Base-by-base conservation (phyloP, 1,139 yeast genomes). In the Hyphopichia wangnamkhiaoensis region DNA sequence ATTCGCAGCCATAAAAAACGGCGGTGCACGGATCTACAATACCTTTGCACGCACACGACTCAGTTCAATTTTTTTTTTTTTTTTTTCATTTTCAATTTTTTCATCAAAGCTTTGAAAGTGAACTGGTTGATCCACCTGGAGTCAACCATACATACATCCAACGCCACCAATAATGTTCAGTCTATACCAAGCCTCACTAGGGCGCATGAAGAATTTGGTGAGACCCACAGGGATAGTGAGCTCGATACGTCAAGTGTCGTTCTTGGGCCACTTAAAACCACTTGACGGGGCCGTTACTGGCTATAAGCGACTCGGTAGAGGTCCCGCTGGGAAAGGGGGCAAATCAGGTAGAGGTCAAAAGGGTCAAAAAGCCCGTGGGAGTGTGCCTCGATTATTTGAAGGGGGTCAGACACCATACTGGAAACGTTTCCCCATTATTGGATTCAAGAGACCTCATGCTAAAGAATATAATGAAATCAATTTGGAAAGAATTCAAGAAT, bases 401-500 rank as follows among this genome's bases (percentile, higher is more conserved):
- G 99, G 99, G 79, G 98, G 98, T 58, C 99, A 93, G 62, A 93
- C 98, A 1, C 98, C 98, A 18, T 84, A 84, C 53, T 86, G 82
- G 58, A 86, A 86, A 61, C 69, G 90, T 45, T 89, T 90, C 63
- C 98, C 98, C 38, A 91, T 93, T 60, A 74, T 84, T 44, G 98
- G 98, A 9, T 90, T 91, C 71, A 79, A 80, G 53, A 75, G 84
- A 51, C 74, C 74, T 12, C 76, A 75, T 50, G 73, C 71, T 24
- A 65, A 66, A 46, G 72, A 72, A 15, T 67, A 76, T 48, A 68
- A 71, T 33, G 80, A 76, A 50, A 52, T 85, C 42, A 81, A 82
- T 53, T 65, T 85, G 56, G 71, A 65, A 23, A 72, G 78, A 52
- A 80, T 85, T 42, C 80, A 79, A 52, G 74, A 76, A 47, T 84